Evolutionary conservation across 805 yeast genomes (phyloP).

Genomic region (Yueomyces sp.): DNA sequence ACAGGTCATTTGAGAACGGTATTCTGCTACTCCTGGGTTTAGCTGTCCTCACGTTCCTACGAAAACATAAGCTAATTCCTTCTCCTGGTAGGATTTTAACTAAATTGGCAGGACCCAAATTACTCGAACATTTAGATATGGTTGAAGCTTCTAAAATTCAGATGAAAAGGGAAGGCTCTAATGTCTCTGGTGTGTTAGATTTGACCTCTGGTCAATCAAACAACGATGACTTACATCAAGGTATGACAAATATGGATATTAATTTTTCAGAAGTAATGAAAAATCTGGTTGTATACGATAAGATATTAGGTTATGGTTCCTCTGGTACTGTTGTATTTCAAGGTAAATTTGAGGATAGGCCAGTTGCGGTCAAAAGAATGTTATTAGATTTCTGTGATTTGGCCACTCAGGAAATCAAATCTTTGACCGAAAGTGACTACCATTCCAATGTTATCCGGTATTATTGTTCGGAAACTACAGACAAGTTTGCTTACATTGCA

Average conservation of each 20-base stretch:
- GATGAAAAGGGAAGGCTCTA: not conserved
- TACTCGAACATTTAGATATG: constrained; percentile 1
- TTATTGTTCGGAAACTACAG: constrained; percentile 84
- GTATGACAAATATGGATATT: constrained; percentile 4
- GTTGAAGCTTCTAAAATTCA: constrained; percentile 2
- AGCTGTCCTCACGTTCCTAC: constrained; percentile 14
- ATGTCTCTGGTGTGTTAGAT: not conserved
- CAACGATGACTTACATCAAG: not conserved
- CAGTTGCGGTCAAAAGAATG: constrained; percentile 94
- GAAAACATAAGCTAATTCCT: constrained; percentile 22
- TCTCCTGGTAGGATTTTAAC: constrained; percentile 15
- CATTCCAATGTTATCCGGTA: constrained; percentile 92
- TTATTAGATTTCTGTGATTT: constrained; percentile 84
- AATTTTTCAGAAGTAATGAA: constrained; percentile 26
- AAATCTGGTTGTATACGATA: constrained; percentile 51
- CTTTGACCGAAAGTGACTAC: constrained; percentile 88
- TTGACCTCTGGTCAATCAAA: not conserved
- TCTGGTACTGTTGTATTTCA: constrained; percentile 91
- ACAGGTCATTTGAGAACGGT: constrained; percentile 28
- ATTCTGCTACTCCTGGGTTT: constrained; percentile 24
- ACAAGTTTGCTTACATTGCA: constrained; percentile 82
- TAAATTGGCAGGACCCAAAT: not conserved
- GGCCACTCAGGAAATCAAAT: constrained; percentile 80
- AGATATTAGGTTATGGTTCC: constrained; percentile 85
- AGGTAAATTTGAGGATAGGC: constrained; percentile 83